A percentile compares a stretch with the other conserved stretches of the same genome.
Evolutionary conservation across 2,329 filamentous ascomycete species (phyloP).

Genomic region (Colletotrichum melonis): DNA sequence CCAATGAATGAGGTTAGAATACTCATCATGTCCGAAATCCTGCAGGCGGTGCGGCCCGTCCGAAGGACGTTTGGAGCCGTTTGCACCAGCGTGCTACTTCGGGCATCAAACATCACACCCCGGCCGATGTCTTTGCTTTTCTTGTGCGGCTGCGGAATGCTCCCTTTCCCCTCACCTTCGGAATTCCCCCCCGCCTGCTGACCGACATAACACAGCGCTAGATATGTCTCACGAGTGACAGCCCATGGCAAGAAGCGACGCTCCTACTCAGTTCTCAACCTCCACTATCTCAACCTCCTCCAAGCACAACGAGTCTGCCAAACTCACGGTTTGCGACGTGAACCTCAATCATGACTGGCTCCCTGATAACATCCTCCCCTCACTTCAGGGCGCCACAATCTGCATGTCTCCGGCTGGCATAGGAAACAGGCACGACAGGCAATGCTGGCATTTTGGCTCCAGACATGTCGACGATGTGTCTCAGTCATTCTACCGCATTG

Average conservation of each 20-base stretch:
- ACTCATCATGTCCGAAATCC: not conserved
- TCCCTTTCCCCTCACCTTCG: not conserved
- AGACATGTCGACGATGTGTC: not conserved
- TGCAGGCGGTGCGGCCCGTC: slow-evolving; percentile 23
- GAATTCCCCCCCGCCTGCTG: not conserved
- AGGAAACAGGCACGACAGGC: not conserved
- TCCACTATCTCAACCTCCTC: not conserved
- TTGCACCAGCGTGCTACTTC: not conserved
- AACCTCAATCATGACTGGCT: not conserved
- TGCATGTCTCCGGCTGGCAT: slow-evolving; percentile 14
- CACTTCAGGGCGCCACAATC: not conserved
- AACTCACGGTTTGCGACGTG: not conserved
- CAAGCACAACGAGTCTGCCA: not conserved
- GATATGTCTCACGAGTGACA: not conserved
- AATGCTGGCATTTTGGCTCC: not conserved
- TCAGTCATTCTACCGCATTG: not conserved
- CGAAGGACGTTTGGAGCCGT: not conserved
- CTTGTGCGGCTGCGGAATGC: not conserved
- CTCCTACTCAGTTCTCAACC: not conserved
- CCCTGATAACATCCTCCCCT: not conserved
- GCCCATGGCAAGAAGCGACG: not conserved
- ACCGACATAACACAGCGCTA: not conserved
- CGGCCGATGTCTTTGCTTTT: not conserved
- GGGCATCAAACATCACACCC: not conserved
- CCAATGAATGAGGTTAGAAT: not conserved